Evolutionary conservation across 106 monocot species (phyloP), one percentile per base, ranked within the genome.

Genomic region (Cymbidium sinense): DNA sequence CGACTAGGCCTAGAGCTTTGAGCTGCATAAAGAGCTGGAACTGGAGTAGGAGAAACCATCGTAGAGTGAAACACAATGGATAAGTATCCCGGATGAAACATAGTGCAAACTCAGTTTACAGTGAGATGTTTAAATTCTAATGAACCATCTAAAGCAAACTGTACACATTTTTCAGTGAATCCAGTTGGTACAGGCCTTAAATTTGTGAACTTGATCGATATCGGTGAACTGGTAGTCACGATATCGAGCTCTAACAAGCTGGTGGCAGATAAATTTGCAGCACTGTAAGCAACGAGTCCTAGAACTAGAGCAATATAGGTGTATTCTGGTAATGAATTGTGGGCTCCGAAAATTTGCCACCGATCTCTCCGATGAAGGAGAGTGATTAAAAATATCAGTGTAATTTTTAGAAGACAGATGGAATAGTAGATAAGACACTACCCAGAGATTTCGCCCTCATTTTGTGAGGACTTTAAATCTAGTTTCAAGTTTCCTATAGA

Each of bases 281-380:
- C 95, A 64, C 84, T 79, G 54, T 96, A 93, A 54, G 85, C 87
- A 2, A 96, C 83, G 44, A 96, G 84, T 2, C 93, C 93, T 10
- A 91, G 64, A 2, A 96, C 85, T 3, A 93, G 89, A 34, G 91
- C 55, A 19, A 91, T 75, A 50, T 89, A 84, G 0, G 86, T 86
- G 62, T 80, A 91, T 11, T 91, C 96, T 18, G 87, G 79, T 23
- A 93, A 67, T 0, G 77, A 83, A 79, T 93, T 91, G 73, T 93
- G 89, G n/a, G n/a, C n/a, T n/a, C n/a, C n/a, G n/a, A n/a, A n/a
- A n/a, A n/a, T n/a, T n/a, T n/a, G n/a, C n/a, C n/a, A n/a, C n/a
- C n/a, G n/a, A n/a, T n/a, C n/a, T n/a, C n/a, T n/a, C n/a, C n/a
- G n/a, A n/a, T n/a, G n/a, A n/a, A n/a, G n/a, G n/a, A n/a, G n/a